phyloP scores from a whole-genome alignment of 371 early-diverging fungal species.

The Syncephalastrum sp. region DNA sequence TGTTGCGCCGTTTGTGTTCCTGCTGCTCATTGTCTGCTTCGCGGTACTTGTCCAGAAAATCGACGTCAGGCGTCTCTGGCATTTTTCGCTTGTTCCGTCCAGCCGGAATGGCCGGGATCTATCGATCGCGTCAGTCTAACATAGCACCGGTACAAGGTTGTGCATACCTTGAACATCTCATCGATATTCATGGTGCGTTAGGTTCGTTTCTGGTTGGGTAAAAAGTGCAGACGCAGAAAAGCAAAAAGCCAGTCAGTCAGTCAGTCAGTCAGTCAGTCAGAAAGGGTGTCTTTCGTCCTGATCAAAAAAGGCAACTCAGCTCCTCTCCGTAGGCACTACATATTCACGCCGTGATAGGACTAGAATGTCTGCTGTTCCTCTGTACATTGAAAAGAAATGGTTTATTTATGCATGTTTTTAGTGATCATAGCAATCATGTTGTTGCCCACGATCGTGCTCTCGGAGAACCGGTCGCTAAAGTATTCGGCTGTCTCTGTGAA shows the following conservation, averaged over 20 bases:
- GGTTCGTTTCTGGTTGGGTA: no score
- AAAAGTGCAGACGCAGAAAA: no score
- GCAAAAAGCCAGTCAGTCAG: no score
- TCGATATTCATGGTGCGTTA: slow-evolving; percentile 63
- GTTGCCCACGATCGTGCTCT: slow-evolving; percentile 71
- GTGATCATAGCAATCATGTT: slow-evolving; percentile 69
- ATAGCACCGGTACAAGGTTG: neutral
- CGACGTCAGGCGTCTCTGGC: slow-evolving; percentile 47
- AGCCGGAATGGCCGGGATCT: slow-evolving; percentile 61
- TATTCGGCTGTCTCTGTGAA: slow-evolving; percentile 83
- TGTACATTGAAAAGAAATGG: no score
- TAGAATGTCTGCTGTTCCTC: no score
- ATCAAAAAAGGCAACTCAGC: no score
- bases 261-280: no score
- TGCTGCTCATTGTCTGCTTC: slow-evolving; percentile 21
- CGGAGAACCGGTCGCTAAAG: slow-evolving; percentile 74
- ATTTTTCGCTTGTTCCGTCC: slow-evolving; percentile 64
- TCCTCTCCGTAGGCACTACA: no score
- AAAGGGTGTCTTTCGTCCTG: no score
- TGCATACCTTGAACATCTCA: slow-evolving; percentile 65
- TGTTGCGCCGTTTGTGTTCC: slow-evolving; percentile 25
- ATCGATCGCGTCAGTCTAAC: neutral
- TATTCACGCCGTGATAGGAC: no score
- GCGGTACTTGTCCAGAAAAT: slow-evolving; percentile 46
- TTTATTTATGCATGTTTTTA: slow-evolving; percentile 33